A percentile compares a stretch with the other conserved stretches of the same genome.
These are phyloP conservation scores for Lophiotrema nucula DNA, from an alignment of 495 filamentous ascomycete genomes.

Conservation along the genomic window DNA sequence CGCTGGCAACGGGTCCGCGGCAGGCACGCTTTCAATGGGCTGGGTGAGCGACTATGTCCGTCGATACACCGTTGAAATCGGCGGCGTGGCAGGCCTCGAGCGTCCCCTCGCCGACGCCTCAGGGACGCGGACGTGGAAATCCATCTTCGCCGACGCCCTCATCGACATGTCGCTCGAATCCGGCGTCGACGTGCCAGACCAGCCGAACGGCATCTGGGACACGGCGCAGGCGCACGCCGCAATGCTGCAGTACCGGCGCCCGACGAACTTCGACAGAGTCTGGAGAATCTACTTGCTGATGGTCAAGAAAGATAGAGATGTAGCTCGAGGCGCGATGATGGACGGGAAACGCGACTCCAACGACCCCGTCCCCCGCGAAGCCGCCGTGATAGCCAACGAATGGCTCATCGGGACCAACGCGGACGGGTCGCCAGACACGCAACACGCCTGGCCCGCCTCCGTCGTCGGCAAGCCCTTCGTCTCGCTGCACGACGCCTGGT, in stretches of 20 bases:
- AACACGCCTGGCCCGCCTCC: background rate
- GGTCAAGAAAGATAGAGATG: background rate
- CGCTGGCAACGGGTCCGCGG: background rate
- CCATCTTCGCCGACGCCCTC: constrained; percentile 2
- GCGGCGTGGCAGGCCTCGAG: constrained; percentile 1
- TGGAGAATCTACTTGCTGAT: constrained; percentile 13
- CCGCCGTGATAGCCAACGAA: background rate
- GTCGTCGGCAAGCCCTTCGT: constrained; percentile 17
- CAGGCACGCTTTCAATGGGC: constrained; percentile 7
- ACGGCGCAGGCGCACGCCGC: constrained; percentile 14
- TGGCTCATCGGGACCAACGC: constrained; percentile 12
- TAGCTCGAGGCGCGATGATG: constrained; percentile 13
- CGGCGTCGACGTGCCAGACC: constrained; percentile 6
- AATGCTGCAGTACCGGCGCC: background rate
- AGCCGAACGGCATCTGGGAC: background rate
- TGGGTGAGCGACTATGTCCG: constrained; percentile 5
- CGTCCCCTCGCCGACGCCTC: background rate
- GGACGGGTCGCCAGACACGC: constrained; percentile 1
- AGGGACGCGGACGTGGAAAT: constrained; percentile 8
- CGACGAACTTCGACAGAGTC: constrained; percentile 16
- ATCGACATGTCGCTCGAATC: constrained; percentile 1
- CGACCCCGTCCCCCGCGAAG: constrained; percentile 13
- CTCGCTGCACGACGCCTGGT: constrained; percentile 6
- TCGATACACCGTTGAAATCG: constrained; percentile 4
- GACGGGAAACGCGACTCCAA: constrained; percentile 3